Evolutionary conservation across 1,139 yeast genomes (phyloP).

Genomic region (Debaryomyces psychrophilus): DNA sequence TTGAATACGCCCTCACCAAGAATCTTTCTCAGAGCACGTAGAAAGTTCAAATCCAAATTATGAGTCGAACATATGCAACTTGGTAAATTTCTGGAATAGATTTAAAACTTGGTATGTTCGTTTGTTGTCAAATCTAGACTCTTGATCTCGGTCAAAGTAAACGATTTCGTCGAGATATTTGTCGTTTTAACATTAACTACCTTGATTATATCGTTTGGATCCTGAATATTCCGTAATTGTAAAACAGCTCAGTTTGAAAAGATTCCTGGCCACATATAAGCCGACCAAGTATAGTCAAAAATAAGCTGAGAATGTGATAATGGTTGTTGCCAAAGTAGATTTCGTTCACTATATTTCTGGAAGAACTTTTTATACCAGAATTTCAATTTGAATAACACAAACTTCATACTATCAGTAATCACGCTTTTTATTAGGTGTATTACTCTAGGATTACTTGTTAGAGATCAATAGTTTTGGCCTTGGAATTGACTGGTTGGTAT

Average conservation of each 20-base stretch:
- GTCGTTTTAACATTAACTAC: neutral
- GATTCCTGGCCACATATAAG: conserved; percentile 11
- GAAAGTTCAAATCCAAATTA: conserved; percentile 13
- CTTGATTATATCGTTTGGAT: conserved; percentile 1
- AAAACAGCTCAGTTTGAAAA: conserved; percentile 5
- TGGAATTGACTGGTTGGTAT: conserved; percentile 6
- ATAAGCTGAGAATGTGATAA: conserved; percentile 16
- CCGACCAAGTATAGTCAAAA: conserved; percentile 16
- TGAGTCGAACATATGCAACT: conserved; percentile 14
- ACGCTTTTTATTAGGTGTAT: conserved; percentile 9
- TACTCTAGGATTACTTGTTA: conserved; percentile 8
- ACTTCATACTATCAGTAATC: conserved; percentile 17
- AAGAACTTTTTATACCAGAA: conserved; percentile 15
- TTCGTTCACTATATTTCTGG: conserved; percentile 4
- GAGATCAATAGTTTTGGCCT: conserved; percentile 12
- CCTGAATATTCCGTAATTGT: conserved; percentile 11
- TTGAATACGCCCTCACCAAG: conserved; percentile 3
- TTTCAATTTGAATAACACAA: conserved; percentile 17
- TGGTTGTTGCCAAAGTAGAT: conserved; percentile 17
- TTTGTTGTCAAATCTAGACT: conserved; percentile 2
- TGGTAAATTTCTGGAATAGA: neutral
- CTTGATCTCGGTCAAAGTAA: neutral
- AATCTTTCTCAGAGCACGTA: conserved; percentile 9
- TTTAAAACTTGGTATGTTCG: neutral
- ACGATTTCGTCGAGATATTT: neutral